Base-by-base conservation (phyloP, 495 filamentous ascomycete genomes). In the Aspergillus coremiiformis region DNA sequence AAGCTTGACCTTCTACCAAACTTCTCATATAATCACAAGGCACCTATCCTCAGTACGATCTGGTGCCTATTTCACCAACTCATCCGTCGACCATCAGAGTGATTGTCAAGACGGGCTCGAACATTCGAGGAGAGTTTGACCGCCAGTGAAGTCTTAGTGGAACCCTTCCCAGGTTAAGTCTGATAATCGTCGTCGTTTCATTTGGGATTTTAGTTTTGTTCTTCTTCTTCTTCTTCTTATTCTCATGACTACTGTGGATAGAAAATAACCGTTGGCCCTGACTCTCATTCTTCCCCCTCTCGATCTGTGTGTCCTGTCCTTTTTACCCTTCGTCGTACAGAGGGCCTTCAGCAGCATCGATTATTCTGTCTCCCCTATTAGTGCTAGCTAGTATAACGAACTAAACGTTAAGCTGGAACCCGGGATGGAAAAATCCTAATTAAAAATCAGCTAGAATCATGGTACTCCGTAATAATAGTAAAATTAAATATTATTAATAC, bases 101-200 rank as follows among this genome's bases (percentile, higher is more conserved):
- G 47, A 43, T 52, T 32, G 29, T 37, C 39, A 29, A 45, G 30
- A 54, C 47, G 52, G 59, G 50, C 55, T 62, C 59, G 55, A 62
- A 57, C 52, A 49, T 55, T 58, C 51, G 44, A 39, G 23, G 39
- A 48, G 53, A 14, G 51, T 51, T 54, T 58, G 56, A 58, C 56
- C 56, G 56, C 56, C 52, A 58, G 51, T 51, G 35, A 47, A 51
- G 45, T 32, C 47, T 52, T 60, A 50, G 55, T 62, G 59, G 59
- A 52, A 52, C 55, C 52, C 35, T 57, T n/a, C n/a, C n/a, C 53
- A 33, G 29, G 32, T 30, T 9, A 30, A 14, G 14, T n/a, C 5
- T 46, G 42, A 45, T 39, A 49, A 49, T 55, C 42, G 49, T 49
- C 33, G 21, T 44, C 39, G 46, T 41, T n/a, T n/a, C n/a, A n/a